Evolutionary conservation across 2,329 filamentous ascomycete genomes (phyloP).

Genomic region (Sclerotinia spermophila): DNA sequence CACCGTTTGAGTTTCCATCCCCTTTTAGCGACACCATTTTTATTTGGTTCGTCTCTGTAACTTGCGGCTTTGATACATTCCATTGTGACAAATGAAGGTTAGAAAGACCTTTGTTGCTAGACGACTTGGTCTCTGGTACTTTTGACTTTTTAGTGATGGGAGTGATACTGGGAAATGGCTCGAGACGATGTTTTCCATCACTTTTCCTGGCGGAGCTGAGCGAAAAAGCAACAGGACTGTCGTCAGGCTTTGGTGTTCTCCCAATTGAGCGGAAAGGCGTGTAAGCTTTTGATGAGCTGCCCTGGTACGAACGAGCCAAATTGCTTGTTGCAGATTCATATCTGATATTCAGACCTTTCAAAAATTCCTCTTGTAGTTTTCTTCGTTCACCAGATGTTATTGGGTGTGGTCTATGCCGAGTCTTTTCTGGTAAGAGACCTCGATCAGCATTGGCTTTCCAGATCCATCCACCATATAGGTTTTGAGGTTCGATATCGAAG

Average conservation of each 20-base stretch:
- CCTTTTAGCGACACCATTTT: not conserved
- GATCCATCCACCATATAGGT: constrained; percentile 23
- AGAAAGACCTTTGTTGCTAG: not conserved
- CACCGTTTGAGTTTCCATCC: not conserved
- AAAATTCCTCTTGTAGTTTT: constrained; percentile 19
- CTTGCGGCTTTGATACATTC: not conserved
- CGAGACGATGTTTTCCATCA: constrained; percentile 6
- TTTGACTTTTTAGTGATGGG: not conserved
- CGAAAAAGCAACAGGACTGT: not conserved
- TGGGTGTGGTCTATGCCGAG: constrained; percentile 16
- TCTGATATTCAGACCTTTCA: not conserved
- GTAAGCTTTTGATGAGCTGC: not conserved
- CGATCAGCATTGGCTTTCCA: constrained; percentile 25
- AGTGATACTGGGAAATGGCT: not conserved
- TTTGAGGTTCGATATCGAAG: not conserved
- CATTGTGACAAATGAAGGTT: not conserved
- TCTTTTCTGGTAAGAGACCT: constrained; percentile 23
- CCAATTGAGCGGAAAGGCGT: not conserved
- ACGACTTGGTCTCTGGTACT: not conserved
- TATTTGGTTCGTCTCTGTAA: not conserved
- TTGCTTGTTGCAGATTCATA: not conserved
- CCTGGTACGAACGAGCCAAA: not conserved
- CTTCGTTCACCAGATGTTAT: constrained; percentile 17
- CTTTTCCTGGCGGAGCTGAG: not conserved
- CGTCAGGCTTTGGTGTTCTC: not conserved